Base-by-base conservation (phyloP, 805 yeast species). In the Torulaspora quercuum region DNA sequence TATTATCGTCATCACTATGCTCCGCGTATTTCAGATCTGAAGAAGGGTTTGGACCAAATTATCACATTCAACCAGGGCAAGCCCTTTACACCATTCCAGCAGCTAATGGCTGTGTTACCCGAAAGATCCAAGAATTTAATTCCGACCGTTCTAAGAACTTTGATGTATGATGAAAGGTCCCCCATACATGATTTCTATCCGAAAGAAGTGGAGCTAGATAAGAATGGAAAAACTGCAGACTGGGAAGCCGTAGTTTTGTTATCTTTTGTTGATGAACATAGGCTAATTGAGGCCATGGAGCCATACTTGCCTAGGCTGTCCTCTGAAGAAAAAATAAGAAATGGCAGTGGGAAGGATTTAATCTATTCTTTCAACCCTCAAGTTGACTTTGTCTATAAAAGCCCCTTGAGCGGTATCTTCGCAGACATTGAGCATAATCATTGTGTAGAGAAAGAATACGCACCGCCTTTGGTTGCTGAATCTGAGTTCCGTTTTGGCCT, bases 231-330 rank as follows among this genome's bases (percentile, higher is more conserved):
- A 59, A 85, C 88, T 37, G 95, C 92, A 2, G 82, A 87, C 33
- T 92, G 98, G 98, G 97, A 92, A 65, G 97, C 97, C 7, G 96
- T 92, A 38, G 95, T 92, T 5, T 73, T 86, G 52, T 73, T 92
- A 41, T 80, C 94, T 4, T 92, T 92, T 69, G 97, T 92, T 29
- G 97, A 92, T 48, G 87, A 83, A 53, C 63, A 74, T 19, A 72
- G 92, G 42, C 70, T 92, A 39, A 65, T 82, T 20, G 78, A 70
- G 3, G 90, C 90, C 1, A 75, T 92, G 74, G 68, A 64, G 31
- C 85, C 95, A 2, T 62, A 71, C 26, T 83, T 85, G 39, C 53
- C 65, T 1, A 72, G 70, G 42, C 65, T 92, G 39, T 67, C 79
- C 1, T 74, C 82, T 0, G 90, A 77, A 33, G 98, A 92, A 56